A percentile compares a stretch with the other conserved stretches of the same genome.
These are phyloP conservation scores for Zasmidium cellare DNA, from an alignment of 2,329 filamentous ascomycete genomes.

Conservation along the genomic window DNA sequence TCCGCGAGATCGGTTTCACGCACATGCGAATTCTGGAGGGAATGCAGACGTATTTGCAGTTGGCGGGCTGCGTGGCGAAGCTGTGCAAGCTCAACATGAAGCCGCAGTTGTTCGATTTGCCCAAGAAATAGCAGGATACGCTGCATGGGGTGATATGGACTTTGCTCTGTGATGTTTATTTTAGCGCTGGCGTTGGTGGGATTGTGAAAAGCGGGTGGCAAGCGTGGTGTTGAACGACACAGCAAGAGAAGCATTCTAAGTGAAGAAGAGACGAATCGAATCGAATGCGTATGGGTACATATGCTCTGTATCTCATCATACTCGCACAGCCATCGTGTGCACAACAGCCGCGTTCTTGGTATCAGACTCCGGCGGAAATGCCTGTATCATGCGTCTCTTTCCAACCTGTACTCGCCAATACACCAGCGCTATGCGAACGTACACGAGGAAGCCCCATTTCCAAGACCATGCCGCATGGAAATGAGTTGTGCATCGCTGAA, in stretches of 20 bases:
- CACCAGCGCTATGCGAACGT: slow-evolving; percentile 5
- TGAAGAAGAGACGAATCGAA: neutral
- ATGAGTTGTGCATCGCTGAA: too few relatives aligned
- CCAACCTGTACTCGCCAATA: neutral
- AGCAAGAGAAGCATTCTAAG: too few relatives aligned
- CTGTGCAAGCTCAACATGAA: slow-evolving; percentile 97
- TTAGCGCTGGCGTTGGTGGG: neutral
- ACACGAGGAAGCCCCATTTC: too few relatives aligned
- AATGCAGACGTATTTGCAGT: slow-evolving; percentile 88
- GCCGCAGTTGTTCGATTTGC: slow-evolving; percentile 69
- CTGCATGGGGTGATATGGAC: neutral
- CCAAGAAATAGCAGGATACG: slow-evolving; percentile 22
- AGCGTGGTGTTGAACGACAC: neutral
- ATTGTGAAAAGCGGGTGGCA: neutral
- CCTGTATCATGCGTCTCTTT: neutral
- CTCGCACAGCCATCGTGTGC: too few relatives aligned
- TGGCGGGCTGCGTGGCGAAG: slow-evolving; percentile 88
- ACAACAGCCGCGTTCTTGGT: too few relatives aligned
- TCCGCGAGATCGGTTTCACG: slow-evolving; percentile 92
- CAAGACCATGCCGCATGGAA: too few relatives aligned
- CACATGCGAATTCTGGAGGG: slow-evolving; percentile 99
- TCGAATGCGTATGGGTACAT: neutral
- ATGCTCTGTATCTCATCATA: neutral
- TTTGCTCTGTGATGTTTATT: neutral
- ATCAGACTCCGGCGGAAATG: too few relatives aligned